These are phyloP conservation scores for Candida railenensis DNA, from an alignment of 805 yeast genomes.

Conservation along the genomic window DNA sequence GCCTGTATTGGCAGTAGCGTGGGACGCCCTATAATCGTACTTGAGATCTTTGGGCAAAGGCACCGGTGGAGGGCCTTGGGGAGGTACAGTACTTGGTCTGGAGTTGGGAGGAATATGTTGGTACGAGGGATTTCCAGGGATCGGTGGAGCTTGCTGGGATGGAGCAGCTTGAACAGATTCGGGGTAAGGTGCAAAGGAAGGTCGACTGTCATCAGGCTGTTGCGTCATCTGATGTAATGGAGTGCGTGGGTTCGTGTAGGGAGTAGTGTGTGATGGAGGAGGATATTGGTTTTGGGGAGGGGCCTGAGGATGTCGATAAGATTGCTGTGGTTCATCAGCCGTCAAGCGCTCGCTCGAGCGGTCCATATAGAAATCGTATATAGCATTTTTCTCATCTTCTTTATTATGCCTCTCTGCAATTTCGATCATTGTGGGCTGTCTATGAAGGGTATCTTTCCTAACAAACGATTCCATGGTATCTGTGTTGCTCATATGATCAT, in stretches of 20 bases:
- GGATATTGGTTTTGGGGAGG: not conserved
- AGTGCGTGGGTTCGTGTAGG: not conserved
- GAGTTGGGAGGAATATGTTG: not conserved
- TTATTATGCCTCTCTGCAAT: conserved; percentile 1
- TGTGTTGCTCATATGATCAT: conserved; percentile 1
- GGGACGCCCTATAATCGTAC: conserved; percentile 5
- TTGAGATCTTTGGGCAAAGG: conserved; percentile 1
- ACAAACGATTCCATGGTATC: conserved; percentile 1
- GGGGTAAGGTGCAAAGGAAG: not conserved
- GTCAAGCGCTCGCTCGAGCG: conserved; percentile 1
- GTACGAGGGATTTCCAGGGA: not conserved
- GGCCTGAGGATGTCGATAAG: not conserved
- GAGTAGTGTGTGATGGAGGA: not conserved
- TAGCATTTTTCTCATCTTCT: conserved; percentile 10
- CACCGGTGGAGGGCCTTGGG: not conserved
- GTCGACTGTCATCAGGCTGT: not conserved
- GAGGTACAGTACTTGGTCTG: not conserved
- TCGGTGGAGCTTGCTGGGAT: not conserved
- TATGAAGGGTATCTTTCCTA: not conserved
- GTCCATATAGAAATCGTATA: conserved; percentile 2
- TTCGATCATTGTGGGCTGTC: conserved; percentile 3
- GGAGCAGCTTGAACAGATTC: not conserved
- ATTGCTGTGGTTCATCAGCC: not conserved
- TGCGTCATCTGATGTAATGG: not conserved
- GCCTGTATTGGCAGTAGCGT: not conserved